These are phyloP conservation scores for Byssochlamys sp. DNA, from an alignment of 2,329 filamentous ascomycete species.

Conservation along the genomic window DNA sequence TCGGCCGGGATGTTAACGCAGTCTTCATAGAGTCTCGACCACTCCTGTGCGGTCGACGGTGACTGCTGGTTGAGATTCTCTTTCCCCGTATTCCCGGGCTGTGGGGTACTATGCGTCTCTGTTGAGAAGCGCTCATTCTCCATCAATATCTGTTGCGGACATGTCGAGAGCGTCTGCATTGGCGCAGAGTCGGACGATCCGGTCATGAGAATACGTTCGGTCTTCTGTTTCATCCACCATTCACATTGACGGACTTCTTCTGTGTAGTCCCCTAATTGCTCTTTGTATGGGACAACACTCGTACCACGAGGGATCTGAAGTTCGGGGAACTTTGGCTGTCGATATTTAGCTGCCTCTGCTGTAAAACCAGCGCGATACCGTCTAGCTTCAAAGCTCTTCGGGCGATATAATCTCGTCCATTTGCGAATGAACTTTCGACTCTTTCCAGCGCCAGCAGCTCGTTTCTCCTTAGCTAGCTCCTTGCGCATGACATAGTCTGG, in stretches of 20 bases:
- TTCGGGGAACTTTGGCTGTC: slow-evolving; percentile 6
- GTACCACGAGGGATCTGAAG: slow-evolving; percentile 10
- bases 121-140: neutral
- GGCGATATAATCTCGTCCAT: slow-evolving; percentile 5
- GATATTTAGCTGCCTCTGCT: slow-evolving; percentile 6
- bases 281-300: slow-evolving; percentile 5
- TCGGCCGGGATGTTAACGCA: neutral
- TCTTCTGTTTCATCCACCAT: slow-evolving; percentile 1
- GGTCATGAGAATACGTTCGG: neutral
- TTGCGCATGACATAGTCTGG: slow-evolving; percentile 2
- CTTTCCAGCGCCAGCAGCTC: slow-evolving; percentile 2
- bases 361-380: slow-evolving; percentile 10
- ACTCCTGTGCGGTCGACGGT: neutral
- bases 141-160: neutral
- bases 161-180: neutral
- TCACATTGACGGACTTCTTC: slow-evolving; percentile 4
- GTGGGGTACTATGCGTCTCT: neutral
- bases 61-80: neutral
- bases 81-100: neutral
- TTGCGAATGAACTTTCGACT: slow-evolving; percentile 6
- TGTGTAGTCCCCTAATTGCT: slow-evolving; percentile 8
- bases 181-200: neutral
- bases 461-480: slow-evolving; percentile 1
- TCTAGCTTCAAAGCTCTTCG: slow-evolving; percentile 5
- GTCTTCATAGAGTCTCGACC: neutral